These are phyloP conservation scores for Oropetium thomaeum DNA, from an alignment of 176 grass and related monocot species.

Conservation along the genomic window DNA sequence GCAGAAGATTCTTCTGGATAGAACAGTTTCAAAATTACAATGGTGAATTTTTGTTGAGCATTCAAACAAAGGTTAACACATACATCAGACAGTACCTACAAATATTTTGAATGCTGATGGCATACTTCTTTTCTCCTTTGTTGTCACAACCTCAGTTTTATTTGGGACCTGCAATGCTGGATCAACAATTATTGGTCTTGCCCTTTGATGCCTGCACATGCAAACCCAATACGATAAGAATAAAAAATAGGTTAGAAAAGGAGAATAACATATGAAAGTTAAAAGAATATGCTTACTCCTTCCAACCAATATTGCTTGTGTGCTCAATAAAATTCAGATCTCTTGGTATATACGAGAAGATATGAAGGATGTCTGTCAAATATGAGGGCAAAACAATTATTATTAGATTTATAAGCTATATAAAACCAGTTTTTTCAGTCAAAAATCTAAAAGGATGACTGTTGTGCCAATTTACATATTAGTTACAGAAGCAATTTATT, in stretches of 20 bases:
- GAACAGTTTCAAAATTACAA: background rate
- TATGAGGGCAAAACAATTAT: slow-evolving; percentile 18
- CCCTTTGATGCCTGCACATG: slow-evolving; percentile 76
- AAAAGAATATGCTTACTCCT: slow-evolving; percentile 62
- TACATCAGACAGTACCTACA: slow-evolving; percentile 72
- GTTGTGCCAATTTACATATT: background rate
- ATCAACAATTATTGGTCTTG: slow-evolving; percentile 91
- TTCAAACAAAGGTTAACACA: background rate
- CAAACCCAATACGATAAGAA: slow-evolving; percentile 34
- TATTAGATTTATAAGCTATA: background rate
- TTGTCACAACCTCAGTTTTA: slow-evolving; percentile 73
- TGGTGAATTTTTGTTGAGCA: background rate
- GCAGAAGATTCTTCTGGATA: slow-evolving; percentile 1
- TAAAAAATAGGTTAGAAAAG: slow-evolving; percentile 26
- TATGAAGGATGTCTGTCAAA: slow-evolving; percentile 89
- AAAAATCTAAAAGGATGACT: background rate
- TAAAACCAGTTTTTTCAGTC: background rate
- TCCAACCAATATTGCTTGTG: slow-evolving; percentile 97
- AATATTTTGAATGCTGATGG: slow-evolving; percentile 99
- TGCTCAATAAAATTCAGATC: slow-evolving; percentile 95
- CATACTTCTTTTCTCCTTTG: slow-evolving; percentile 96
- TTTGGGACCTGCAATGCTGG: slow-evolving; percentile 75
- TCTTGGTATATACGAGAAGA: slow-evolving; percentile 87
- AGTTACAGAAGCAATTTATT: background rate
- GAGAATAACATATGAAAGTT: background rate